Evolutionary conservation across 306 rosid genomes (phyloP).

Genomic region (Cyamopsis tetragonoloba): DNA sequence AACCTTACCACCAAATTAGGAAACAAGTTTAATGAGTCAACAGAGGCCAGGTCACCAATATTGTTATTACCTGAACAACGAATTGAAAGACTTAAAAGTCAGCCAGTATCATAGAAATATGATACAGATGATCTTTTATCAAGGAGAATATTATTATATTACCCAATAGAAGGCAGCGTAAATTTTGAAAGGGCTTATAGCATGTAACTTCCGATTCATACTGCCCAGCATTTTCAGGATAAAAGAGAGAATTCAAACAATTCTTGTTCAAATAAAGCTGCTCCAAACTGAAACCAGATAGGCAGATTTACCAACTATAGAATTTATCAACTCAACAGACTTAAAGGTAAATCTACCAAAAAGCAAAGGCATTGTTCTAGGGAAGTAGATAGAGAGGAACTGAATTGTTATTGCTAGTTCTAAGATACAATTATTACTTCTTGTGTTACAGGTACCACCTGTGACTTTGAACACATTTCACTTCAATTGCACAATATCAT

Average conservation of each 20-base stretch:
- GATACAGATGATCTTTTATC: slow-evolving; percentile 14
- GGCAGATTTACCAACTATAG: slow-evolving; percentile 28
- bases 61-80: slow-evolving; percentile 71
- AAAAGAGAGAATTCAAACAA: slow-evolving; percentile 57
- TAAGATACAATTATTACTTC: slow-evolving; percentile 10
- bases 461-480: slow-evolving; percentile 22
- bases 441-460: slow-evolving; percentile 20
- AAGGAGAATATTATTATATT: slow-evolving; percentile 30
- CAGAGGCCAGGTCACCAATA: slow-evolving; percentile 59
- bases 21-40: slow-evolving; percentile 73
- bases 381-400: neutral
- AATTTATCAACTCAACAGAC: slow-evolving; percentile 28
- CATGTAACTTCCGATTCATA: slow-evolving; percentile 34
- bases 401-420: slow-evolving; percentile 14
- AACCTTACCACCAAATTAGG: slow-evolving; percentile 77
- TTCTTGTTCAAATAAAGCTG: slow-evolving; percentile 89
- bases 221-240: slow-evolving; percentile 42
- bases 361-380: neutral
- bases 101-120: slow-evolving; percentile 3
- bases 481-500: neutral
- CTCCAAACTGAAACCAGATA: slow-evolving; percentile 75
- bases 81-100: slow-evolving; percentile 26
- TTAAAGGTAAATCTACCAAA: slow-evolving; percentile 14
- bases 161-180: slow-evolving; percentile 86
- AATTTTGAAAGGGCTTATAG: slow-evolving; percentile 57